phyloP scores from a whole-genome alignment of 768 basidiomycete genomes.

The Panellus pusillus region DNA sequence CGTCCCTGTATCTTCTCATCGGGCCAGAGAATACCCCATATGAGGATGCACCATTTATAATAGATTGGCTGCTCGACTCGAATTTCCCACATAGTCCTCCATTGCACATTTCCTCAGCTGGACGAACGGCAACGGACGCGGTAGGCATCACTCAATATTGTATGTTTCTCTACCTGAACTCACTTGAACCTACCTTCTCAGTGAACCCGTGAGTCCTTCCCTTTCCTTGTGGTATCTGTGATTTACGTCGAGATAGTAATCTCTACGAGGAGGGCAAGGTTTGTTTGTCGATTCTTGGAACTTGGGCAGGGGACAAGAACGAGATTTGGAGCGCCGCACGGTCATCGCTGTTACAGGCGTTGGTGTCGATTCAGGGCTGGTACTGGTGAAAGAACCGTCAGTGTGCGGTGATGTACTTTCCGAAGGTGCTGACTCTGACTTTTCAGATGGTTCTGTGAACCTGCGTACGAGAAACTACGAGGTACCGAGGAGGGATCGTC shows the following conservation, averaged over 20 bases:
- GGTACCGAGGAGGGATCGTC: slow-evolving; percentile 88
- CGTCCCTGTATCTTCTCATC: slow-evolving; percentile 87
- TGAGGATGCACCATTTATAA: slow-evolving; percentile 90
- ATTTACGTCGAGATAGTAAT: slow-evolving; percentile 49
- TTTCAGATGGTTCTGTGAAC: slow-evolving; percentile 84
- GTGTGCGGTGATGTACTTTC: slow-evolving; percentile 30
- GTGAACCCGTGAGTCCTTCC: slow-evolving; percentile 73
- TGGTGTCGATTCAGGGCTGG: slow-evolving; percentile 92
- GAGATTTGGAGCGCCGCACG: slow-evolving; percentile 85
- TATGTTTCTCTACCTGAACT: slow-evolving; percentile 4
- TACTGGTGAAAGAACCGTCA: slow-evolving; percentile 90
- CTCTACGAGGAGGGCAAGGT: slow-evolving; percentile 96
- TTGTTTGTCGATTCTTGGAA: slow-evolving; percentile 87
- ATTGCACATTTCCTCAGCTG: slow-evolving; percentile 89
- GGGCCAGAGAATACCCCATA: slow-evolving; percentile 96
- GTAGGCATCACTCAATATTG: slow-evolving; percentile 37
- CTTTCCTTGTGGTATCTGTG: neutral
- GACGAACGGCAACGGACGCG: slow-evolving; percentile 93
- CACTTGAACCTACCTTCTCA: slow-evolving; percentile 22
- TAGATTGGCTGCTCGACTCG: slow-evolving; percentile 88
- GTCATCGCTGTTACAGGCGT: slow-evolving; percentile 86
- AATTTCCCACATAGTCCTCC: slow-evolving; percentile 80
- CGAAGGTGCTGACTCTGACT: slow-evolving; percentile 2
- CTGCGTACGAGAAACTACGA: slow-evolving; percentile 88
- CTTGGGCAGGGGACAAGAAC: slow-evolving; percentile 86